Evolutionary conservation across 371 early-diverging fungal genomes (phyloP), one percentile per base, ranked within the genome.

Genomic region (Mucor mucedo): DNA sequence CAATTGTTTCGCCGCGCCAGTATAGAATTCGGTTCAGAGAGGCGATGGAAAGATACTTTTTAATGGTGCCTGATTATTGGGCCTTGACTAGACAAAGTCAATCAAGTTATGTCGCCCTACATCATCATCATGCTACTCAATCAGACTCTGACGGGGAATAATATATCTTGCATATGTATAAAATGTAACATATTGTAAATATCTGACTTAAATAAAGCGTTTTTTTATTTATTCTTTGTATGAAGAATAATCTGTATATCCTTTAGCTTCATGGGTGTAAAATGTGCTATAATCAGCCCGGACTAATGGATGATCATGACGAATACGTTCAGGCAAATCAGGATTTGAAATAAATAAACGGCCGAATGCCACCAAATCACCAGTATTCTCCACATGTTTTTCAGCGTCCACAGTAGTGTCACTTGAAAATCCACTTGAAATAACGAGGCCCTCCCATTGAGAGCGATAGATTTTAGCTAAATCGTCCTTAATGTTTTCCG

Each of bases 1-100:
- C 99, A 4, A 96, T 98, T 71, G 92, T 97, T 21, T 93, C 95
- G 7, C 99, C 99, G 5, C 80, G 88, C 27, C 94, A 94, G 71
- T 98, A 98, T 71, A 90, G 94, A 58, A 89, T 87, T 33, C 85
- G 99, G 52, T 98, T 98, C 80, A 78, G 95, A 39, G 87, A 90
- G 44, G 94, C 95, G 9, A 97, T 98, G 96, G 94, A 93, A 44
- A 76, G 85, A 38, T 96, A 95, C 68, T 96, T 96, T 65, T 69
- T 93, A 33, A 85, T 89, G 84, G 89, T 91, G 1, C 91, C 91
- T 45, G 91, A 91, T 66, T 85, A 75, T 33, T 89, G 83, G 83
- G 77, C 73, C 39, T 30, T 70, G 2, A 70, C 52, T 28, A 47
- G 66, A 56, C 66, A 70, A 28, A 70, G 57, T 5, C 65, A 58